phyloP scores from a whole-genome alignment of 345 rosid species.

The Nephelium lappaceum region DNA sequence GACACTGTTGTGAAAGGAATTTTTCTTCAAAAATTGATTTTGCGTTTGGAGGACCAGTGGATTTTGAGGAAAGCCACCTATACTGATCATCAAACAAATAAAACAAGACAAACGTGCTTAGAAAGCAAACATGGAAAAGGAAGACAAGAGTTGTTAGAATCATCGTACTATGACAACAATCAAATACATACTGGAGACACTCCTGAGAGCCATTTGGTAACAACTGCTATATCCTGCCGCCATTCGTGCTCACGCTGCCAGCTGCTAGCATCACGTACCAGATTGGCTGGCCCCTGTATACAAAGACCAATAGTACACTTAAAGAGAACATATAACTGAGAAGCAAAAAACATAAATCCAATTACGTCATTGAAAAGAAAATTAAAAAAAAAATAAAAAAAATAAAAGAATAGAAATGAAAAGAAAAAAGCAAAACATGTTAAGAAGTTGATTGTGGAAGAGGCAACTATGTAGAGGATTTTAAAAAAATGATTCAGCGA shows the following conservation, averaged over 20 bases:
- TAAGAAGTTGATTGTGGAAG: constrained; percentile 15
- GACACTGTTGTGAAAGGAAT: constrained; percentile 89
- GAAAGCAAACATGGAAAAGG: constrained; percentile 14
- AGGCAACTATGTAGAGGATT: constrained; percentile 6
- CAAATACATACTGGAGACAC: constrained; percentile 78
- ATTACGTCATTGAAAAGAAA: not conserved
- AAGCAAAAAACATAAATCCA: not conserved
- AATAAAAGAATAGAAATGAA: not conserved
- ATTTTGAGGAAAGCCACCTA: constrained; percentile 98
- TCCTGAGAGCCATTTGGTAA: constrained; percentile 93
- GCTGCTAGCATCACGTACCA: constrained; percentile 86
- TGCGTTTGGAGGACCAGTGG: constrained; percentile 54
- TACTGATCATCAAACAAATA: constrained; percentile 63
- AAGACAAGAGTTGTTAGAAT: not conserved
- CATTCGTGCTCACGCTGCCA: constrained; percentile 99
- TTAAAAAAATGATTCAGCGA: constrained; percentile 10
- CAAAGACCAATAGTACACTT: constrained; percentile 20
- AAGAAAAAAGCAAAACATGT: not conserved
- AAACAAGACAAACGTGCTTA: constrained; percentile 24
- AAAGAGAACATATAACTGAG: constrained; percentile 15
- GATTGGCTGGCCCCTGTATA: constrained; percentile 79
- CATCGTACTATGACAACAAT: constrained; percentile 15
- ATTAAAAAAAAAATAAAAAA: too few species aligned
- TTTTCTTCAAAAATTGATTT: constrained; percentile 95
- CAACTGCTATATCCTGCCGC: constrained; percentile 99